Percentiles rank a stretch among this genome's conserved stretches.
These are phyloP conservation scores for Jaenimonas drosophilae DNA, from an alignment of 208 protist genomes.

Conservation along the genomic window DNA sequence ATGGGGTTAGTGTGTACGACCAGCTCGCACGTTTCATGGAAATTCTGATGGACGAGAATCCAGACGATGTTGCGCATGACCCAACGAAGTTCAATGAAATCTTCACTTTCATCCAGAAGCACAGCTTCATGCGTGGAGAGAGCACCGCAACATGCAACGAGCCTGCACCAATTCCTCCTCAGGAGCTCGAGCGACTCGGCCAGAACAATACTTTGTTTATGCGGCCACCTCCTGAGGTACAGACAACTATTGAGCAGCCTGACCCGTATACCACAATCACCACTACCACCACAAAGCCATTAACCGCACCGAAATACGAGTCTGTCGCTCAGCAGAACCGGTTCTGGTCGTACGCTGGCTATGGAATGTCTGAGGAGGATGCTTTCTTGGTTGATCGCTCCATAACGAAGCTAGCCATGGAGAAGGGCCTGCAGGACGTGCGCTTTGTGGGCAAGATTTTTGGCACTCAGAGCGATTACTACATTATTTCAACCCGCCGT, in stretches of 20 bases:
- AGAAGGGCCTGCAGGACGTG: slow-evolving; percentile 76
- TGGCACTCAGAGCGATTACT: slow-evolving; percentile 76
- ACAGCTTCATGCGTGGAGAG: slow-evolving; percentile 72
- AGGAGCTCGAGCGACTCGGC: slow-evolving; percentile 51
- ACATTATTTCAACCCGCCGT: slow-evolving; percentile 63
- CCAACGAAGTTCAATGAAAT: slow-evolving; percentile 66
- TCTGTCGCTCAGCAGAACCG: slow-evolving; percentile 63
- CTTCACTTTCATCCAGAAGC: slow-evolving; percentile 62
- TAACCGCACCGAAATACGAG: slow-evolving; percentile 63
- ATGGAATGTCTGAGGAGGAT: slow-evolving; percentile 73
- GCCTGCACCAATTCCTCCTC: slow-evolving; percentile 34
- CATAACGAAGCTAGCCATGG: slow-evolving; percentile 83
- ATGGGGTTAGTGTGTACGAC: slow-evolving; percentile 88
- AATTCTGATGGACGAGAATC: slow-evolving; percentile 68
- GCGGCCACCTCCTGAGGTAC: slow-evolving; percentile 56
- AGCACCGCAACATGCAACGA: slow-evolving; percentile 63
- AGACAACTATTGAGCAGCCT: slow-evolving; percentile 82
- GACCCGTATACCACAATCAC: slow-evolving; percentile 88
- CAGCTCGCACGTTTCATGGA: slow-evolving; percentile 84
- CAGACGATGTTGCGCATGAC: slow-evolving; percentile 57
- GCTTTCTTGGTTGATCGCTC: slow-evolving; percentile 84
- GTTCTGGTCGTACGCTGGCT: slow-evolving; percentile 64
- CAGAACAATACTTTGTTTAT: slow-evolving; percentile 77
- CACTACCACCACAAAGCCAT: slow-evolving; percentile 72
- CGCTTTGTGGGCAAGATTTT: slow-evolving; percentile 90